Base-by-base conservation (phyloP, 2,329 filamentous ascomycete genomes). In the Phialemoniopsis sp. region DNA sequence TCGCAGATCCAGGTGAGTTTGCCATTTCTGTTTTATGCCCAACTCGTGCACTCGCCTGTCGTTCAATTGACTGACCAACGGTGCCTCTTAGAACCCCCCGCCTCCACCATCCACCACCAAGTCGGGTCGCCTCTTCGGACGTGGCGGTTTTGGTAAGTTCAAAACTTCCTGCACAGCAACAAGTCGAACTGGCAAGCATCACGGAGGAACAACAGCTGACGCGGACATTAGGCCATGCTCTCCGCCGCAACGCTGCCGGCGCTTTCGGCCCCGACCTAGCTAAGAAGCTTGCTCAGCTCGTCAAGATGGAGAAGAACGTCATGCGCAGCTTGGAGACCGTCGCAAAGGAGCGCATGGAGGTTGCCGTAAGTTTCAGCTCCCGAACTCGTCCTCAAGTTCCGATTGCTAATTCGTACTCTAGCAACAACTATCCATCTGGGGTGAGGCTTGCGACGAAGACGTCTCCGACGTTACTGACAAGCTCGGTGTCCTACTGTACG, bases 291-390 rank as follows among this genome's bases (percentile, higher is more conserved):
- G 89, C 90, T 31, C 88, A 95, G 71, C 80, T 98, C 38, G 93
- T 98, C 48, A 98, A 98, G 80, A 98, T 98, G 93, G 93, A 98
- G 73, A 98, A 98, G 82, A 97, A 98, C 62, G 88, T 96, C 41
- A 98, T 98, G 93, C 89, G 93, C 65, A 96, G 89, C 63, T 83
- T 97, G 76, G 93, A 98, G 63, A 77, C 89, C 36, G 93, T 97
- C 39, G 89, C 89, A 34, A 85, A 89, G 58, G 93, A 98, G 75
- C 84, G 93, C 55, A 97, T 97, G 89, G 93, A 97, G 57, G 91
- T 96, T 51, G 93, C 93, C 58, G 89, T 95, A 86, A 58, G 88
- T 77, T 16, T 8, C 12, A 13, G 13, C 5, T 38, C 32, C 13
- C 31, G 8, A 8, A 8, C 29, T 12, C 21, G 18, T 8, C 16